These are phyloP conservation scores for Fusarium poae DNA, from an alignment of 2,329 filamentous ascomycete genomes.

Conservation along the genomic window DNA sequence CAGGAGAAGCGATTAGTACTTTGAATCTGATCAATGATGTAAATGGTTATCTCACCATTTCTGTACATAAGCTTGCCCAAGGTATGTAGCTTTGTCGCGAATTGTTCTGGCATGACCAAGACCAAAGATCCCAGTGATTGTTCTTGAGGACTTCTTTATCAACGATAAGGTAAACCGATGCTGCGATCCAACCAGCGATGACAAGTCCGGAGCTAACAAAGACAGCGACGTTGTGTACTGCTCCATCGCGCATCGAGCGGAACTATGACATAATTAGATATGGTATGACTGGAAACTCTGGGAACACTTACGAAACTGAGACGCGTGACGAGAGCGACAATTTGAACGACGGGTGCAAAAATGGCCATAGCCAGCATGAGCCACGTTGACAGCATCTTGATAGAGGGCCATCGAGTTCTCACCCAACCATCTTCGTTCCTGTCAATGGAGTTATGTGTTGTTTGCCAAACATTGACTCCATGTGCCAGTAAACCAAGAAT, in stretches of 20 bases:
- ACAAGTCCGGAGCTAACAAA: slow-evolving; percentile 1
- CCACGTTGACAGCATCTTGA: slow-evolving; percentile 21
- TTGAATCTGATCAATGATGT: accelerated
- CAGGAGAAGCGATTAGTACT: accelerated
- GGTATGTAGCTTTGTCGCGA: slow-evolving; percentile 22
- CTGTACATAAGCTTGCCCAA: slow-evolving; percentile 1
- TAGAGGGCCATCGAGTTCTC: slow-evolving; percentile 11
- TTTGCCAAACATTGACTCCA: slow-evolving; percentile 11
- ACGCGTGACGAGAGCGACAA: background rate
- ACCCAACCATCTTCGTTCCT: slow-evolving; percentile 22
- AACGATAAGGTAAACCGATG: slow-evolving; percentile 8
- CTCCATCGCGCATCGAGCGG: background rate
- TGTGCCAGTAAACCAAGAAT: slow-evolving; percentile 5
- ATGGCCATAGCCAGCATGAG: slow-evolving; percentile 12
- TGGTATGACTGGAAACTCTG: accelerated
- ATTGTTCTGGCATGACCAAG: slow-evolving; percentile 19
- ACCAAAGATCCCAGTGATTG: slow-evolving; percentile 28
- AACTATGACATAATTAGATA: background rate
- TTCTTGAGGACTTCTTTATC: slow-evolving; percentile 12
- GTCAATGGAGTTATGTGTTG: slow-evolving; percentile 19
- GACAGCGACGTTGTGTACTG: background rate
- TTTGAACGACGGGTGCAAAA: slow-evolving; percentile 3
- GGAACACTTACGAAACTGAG: background rate
- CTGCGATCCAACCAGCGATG: background rate
- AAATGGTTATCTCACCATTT: background rate